Base-by-base conservation (phyloP, 164 flowering plant genomes). In the Protea cynaroides region DNA sequence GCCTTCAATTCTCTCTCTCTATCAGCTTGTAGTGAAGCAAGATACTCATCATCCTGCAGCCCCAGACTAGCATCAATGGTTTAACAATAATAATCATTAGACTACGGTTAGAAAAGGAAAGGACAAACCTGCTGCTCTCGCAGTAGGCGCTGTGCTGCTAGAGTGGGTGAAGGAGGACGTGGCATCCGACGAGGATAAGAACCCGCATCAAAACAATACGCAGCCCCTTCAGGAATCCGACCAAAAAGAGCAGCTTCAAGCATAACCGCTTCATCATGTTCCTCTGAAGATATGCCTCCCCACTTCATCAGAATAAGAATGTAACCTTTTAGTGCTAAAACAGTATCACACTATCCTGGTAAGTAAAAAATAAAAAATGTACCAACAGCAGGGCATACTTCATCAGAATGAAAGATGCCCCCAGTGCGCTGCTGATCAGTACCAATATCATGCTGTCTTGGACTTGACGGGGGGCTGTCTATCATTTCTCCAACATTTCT, bases 251-350 rank as follows among this genome's bases (percentile, higher is more conserved):
- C 97, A 75, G 99, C 97, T 83, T 94, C 99, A 43, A 95, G 97
- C 99, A 95, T 95, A 56, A 92, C 94, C 51, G 99, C 99, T 79
- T 90, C 99, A 79, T 95, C 99, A 75, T 87, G 99, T 72, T 95
- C 99, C 80, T 70, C 82, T 3, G 97, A 95, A 56, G 97, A 88
- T 61, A 91, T 89, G 66, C 97, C 99, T 65, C 97, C 97, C 97
- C 96, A 95, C 97, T 95, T 63, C 56, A 68, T 65, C 73, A 61
- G 23, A 46, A 37, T 19, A 60, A 57, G 53, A 40, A 67, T 21
- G 63, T 17, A 62, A 18, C n/a, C 36, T 49, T 22, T 55, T n/a
- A 43, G 56, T 56, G 34, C 2, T 60, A 68, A 12, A n/a, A 19
- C 18, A 53, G 18, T 49, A 18, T 18, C 14, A 49, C 6, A 13